Evolutionary conservation across 306 rosid species (phyloP).

Genomic region (Trifolium subterraneum): DNA sequence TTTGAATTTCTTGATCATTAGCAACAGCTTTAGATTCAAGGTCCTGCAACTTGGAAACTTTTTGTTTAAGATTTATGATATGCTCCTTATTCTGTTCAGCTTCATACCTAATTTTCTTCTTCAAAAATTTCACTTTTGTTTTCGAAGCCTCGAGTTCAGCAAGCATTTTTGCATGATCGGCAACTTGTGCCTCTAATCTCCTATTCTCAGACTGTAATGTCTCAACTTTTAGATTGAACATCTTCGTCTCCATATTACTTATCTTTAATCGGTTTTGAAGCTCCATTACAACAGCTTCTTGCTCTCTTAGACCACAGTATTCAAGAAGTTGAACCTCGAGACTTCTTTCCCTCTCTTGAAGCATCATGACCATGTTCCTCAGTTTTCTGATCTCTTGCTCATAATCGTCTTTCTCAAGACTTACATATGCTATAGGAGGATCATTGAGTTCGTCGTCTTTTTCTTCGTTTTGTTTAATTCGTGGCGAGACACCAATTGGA

Average conservation of each 20-base stretch:
- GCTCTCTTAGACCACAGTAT: constrained; percentile 85
- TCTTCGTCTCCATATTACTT: constrained; percentile 76
- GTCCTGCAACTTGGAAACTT: constrained; percentile 69
- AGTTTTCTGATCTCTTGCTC: constrained; percentile 72
- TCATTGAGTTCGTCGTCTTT: constrained; percentile 66
- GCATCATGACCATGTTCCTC: constrained; percentile 62
- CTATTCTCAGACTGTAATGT: constrained; percentile 72
- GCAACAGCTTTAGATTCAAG: constrained; percentile 53
- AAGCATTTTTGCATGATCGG: constrained; percentile 55
- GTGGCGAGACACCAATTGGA: constrained; percentile 47
- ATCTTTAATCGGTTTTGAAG: constrained; percentile 80
- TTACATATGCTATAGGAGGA: constrained; percentile 51
- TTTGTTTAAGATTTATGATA: constrained; percentile 63
- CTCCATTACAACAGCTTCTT: constrained; percentile 81
- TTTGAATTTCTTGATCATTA: constrained; percentile 44
- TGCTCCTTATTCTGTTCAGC: constrained; percentile 78
- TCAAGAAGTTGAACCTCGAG: constrained; percentile 86
- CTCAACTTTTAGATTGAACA: constrained; percentile 75
- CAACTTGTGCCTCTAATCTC: constrained; percentile 60
- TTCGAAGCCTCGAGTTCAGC: constrained; percentile 77
- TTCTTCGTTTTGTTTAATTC: constrained; percentile 47
- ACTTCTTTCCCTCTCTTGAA: constrained; percentile 75
- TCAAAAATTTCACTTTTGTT: constrained; percentile 63
- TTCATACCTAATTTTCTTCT: constrained; percentile 74
- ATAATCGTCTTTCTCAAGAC: constrained; percentile 55